Evolutionary conservation across 2,329 filamentous ascomycete species (phyloP).

Genomic region (Sarocladium brachiariae): DNA sequence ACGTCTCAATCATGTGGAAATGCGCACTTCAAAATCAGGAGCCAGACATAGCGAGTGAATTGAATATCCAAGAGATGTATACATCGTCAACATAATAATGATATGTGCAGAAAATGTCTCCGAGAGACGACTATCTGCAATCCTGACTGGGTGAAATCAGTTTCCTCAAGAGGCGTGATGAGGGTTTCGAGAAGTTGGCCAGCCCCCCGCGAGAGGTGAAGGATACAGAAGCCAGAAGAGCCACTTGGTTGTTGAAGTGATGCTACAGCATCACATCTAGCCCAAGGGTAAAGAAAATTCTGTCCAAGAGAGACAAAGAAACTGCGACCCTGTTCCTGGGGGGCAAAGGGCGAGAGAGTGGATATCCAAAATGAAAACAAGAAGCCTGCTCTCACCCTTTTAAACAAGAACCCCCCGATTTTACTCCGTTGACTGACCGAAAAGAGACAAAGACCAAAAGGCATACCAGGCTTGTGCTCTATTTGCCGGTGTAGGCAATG

Average conservation of each 20-base stretch:
- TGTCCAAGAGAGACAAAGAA: conserved; percentile 7
- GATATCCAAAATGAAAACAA: conserved; percentile 4
- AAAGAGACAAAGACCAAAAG: not conserved
- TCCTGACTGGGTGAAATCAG: not conserved
- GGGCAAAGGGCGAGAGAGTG: not conserved
- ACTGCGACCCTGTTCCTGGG: conserved; percentile 1
- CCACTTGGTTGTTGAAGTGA: not conserved
- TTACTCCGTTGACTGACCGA: conserved; percentile 3
- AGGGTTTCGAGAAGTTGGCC: not conserved
- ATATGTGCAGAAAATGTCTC: conserved; percentile 6
- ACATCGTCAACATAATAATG: not conserved
- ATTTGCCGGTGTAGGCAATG: conserved; percentile 21
- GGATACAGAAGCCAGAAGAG: not conserved
- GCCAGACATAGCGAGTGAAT: not conserved
- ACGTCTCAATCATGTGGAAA: no score
- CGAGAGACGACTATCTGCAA: not conserved
- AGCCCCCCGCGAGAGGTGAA: not conserved
- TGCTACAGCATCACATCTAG: not conserved
- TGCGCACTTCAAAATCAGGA: no score
- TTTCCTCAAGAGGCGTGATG: not conserved
- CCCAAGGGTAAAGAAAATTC: not conserved
- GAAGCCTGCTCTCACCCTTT: not conserved
- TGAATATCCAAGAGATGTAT: conserved; percentile 7
- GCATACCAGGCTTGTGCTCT: not conserved
- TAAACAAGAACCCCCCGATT: not conserved